Evolutionary conservation across 2,329 filamentous ascomycete genomes (phyloP).

Genomic region (Cytospora piceicola): DNA sequence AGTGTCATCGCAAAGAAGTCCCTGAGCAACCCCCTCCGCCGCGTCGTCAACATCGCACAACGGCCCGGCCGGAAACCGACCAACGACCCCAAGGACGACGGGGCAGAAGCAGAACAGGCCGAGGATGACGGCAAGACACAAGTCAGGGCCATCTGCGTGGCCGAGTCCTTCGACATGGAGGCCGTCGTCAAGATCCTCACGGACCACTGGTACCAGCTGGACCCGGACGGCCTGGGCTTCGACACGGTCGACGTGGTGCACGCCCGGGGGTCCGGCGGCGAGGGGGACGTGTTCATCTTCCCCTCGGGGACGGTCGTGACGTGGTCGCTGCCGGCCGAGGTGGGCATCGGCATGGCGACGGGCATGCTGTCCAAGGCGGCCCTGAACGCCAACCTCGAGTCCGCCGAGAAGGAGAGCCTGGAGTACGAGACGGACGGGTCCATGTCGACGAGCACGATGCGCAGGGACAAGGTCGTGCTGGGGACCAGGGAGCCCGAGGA

Average conservation of each 20-base stretch:
- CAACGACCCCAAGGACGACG: conserved; percentile 43
- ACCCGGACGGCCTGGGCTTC: conserved; percentile 65
- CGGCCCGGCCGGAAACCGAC: conserved; percentile 46
- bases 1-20: conserved; percentile 59
- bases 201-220: conserved; percentile 63
- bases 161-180: conserved; percentile 68
- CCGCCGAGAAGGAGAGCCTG: conserved; percentile 73
- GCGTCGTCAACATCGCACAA: conserved; percentile 86
- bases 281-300: conserved; percentile 93
- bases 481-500: conserved; percentile 67
- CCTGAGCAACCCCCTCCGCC: conserved; percentile 77
- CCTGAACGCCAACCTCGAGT: conserved; percentile 69
- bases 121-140: conserved; percentile 45
- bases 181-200: conserved; percentile 60
- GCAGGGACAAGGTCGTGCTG: conserved; percentile 85
- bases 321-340: conserved; percentile 81
- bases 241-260: conserved; percentile 66
- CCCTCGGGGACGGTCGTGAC: conserved; percentile 91
- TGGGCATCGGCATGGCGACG: conserved; percentile 71
- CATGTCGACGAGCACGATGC: conserved; percentile 75
- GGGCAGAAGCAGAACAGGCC: conserved; percentile 32
- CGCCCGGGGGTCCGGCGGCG: conserved; percentile 62
- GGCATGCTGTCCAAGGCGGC: conserved; percentile 76
- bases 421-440: conserved; percentile 79
- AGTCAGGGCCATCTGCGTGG: conserved; percentile 64